A percentile compares a stretch with the other conserved stretches of the same genome.
Conservation (phyloP, 768 basidiomycete genomes). For the Suillus luteus region DNA sequence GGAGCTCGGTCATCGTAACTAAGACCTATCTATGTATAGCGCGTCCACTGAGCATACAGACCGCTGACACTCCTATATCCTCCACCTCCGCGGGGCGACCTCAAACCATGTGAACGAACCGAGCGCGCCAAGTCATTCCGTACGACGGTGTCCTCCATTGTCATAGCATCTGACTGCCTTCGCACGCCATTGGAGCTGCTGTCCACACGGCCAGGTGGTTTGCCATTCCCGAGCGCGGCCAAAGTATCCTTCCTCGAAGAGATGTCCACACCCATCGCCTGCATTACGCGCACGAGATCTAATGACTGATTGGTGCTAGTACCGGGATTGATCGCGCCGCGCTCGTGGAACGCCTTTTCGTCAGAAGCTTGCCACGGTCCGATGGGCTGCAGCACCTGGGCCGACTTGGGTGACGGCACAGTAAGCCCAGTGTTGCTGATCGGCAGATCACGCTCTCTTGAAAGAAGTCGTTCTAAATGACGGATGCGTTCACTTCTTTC, state of each 20-base stretch:
- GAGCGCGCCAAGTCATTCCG: neutral
- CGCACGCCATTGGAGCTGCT: neutral
- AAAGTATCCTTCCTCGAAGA: neutral
- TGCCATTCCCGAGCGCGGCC: neutral
- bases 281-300: conserved; percentile 4
- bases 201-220: neutral
- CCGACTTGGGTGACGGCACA: neutral
- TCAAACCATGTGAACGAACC: neutral
- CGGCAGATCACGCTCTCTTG: neutral
- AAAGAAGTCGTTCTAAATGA: conserved; percentile 1
- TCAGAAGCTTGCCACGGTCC: conserved; percentile 7
- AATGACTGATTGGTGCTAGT: neutral
- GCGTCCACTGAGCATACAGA: neutral
- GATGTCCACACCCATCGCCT: conserved; percentile 4
- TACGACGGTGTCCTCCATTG: neutral
- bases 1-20: neutral
- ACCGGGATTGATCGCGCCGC: neutral
- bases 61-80: neutral
- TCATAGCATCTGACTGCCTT: neutral
- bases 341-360: conserved; percentile 3
- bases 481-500: neutral
- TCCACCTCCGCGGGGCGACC: neutral
- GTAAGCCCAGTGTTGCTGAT: neutral
- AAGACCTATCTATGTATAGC: conserved; percentile 2
- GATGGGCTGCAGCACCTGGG: neutral